These are phyloP conservation scores for Triticum timopheevii DNA, from an alignment of 176 grass and related monocot species.

Conservation along the genomic window DNA sequence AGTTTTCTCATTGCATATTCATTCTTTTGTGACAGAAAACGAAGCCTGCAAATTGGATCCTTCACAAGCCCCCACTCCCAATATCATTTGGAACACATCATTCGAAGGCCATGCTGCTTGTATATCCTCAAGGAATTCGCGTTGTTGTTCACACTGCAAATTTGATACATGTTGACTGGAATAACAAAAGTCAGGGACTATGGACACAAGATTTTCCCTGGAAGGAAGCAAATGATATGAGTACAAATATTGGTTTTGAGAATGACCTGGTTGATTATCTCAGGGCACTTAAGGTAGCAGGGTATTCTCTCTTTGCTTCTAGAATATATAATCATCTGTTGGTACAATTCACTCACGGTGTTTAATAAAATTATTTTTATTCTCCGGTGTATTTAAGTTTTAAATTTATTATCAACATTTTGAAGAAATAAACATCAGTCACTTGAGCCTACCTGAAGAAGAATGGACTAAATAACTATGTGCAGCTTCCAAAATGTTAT, in stretches of 20 bases:
- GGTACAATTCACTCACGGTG: neutral
- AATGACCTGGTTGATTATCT: conserved; percentile 95
- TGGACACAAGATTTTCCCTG: conserved; percentile 98
- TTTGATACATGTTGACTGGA: conserved; percentile 97
- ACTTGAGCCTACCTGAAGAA: neutral
- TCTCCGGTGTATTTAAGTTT: neutral
- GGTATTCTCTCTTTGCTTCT: conserved; percentile 30
- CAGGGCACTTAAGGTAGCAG: conserved; percentile 65
- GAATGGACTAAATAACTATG: neutral
- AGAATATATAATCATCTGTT: neutral
- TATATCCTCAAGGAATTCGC: conserved; percentile 79
- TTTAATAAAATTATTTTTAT: neutral
- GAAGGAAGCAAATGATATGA: conserved; percentile 59
- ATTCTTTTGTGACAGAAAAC: conserved; percentile 54
- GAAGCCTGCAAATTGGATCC: conserved; percentile 71
- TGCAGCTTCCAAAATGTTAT: neutral
- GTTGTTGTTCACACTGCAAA: conserved; percentile 97
- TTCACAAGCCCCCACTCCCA: conserved; percentile 85
- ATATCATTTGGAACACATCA: conserved; percentile 99
- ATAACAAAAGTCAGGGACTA: conserved; percentile 90
- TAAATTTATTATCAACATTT: neutral
- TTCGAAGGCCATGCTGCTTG: conserved; percentile 93
- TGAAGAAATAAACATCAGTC: neutral
- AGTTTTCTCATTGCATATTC: conserved; percentile 27
- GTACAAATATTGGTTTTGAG: conserved; percentile 60